Base-by-base conservation (phyloP, 768 basidiomycete species). In the Podaxis sp. region DNA sequence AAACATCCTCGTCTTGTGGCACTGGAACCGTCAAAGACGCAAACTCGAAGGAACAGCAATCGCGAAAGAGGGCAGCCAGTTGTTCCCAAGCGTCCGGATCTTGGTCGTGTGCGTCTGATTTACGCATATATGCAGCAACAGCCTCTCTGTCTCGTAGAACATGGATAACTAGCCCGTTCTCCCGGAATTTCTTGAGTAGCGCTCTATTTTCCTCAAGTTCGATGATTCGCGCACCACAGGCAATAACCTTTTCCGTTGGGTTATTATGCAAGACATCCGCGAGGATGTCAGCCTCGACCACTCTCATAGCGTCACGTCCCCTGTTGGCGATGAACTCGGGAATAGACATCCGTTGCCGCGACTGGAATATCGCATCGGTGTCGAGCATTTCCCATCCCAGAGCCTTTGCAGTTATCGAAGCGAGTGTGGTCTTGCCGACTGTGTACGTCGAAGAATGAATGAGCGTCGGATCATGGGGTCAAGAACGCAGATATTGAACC, bases 201-300 rank as follows among this genome's bases (percentile, higher is more conserved):
- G 83, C 76, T 12, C 90, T 78, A n/a, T 89, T 87, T 26, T 75
- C 79, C 1, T 85, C 81, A 0, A 82, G 85, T 71, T 93, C 92
- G 44, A 92, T 87, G 56, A 92, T 81, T 2, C 92, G 90, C 2
- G 91, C 90, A 1, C 92, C 90, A 28, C 91, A 84, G 59, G 87
- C 88, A 68, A 93, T 82, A 59, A 92, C 77, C 72, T 87, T 84
- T 17, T 75, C 75, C 8, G 79, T 80, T n/a, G 78, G 79, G 17
- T 76, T 71, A 56, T 80, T 79, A 5, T 77, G 77, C 17, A 91
- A 77, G 49, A 90, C 75, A 44, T 85, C 78, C 11, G 78, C 72
- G 30, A 93, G 76, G 54, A 86, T 77, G 19, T 81, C 82, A 0
- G 84, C 77, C 74, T 93, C 92, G n/a, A 82, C 84, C 17, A 69